These are phyloP conservation scores for Trametopsis cervina DNA, from an alignment of 768 basidiomycete genomes.

Conservation along the genomic window DNA sequence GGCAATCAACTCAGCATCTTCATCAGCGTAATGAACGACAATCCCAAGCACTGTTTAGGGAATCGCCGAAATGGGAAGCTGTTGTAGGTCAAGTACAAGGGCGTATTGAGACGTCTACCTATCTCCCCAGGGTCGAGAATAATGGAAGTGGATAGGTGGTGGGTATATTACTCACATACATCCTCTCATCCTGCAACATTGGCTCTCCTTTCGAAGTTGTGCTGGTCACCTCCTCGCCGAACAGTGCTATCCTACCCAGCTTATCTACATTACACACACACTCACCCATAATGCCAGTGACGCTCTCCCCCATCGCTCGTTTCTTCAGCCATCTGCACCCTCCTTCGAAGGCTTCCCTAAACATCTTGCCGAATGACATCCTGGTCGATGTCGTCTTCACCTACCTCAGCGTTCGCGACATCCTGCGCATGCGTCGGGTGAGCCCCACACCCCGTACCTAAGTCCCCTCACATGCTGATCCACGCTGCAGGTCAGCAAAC, in stretches of 20 bases:
- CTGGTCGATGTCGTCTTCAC: constrained; percentile 30
- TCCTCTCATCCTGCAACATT: too few species aligned
- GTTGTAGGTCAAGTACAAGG: background rate
- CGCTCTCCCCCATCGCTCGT: background rate
- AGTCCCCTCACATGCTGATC: background rate
- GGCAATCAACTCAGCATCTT: too few species aligned
- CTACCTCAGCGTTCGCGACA: constrained; percentile 32
- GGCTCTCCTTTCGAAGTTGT: too few species aligned
- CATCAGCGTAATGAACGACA: too few species aligned
- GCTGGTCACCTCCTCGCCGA: background rate
- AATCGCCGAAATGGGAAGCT: background rate
- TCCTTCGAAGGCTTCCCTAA: constrained; percentile 6
- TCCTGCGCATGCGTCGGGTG: constrained; percentile 31
- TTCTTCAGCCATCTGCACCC: background rate
- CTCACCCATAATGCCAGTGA: background rate
- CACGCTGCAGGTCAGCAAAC: constrained; percentile 42
- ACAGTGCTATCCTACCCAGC: too few species aligned
- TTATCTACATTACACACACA: too few species aligned
- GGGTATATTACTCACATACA: too few species aligned
- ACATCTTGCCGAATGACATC: constrained; percentile 30
- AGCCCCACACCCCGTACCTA: constrained; percentile 12
- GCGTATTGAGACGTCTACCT: background rate
- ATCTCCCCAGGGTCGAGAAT: background rate
- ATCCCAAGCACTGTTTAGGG: too few species aligned
- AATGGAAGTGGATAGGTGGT: background rate